A percentile compares a stretch with the other conserved stretches of the same genome.
phyloP scores from a whole-genome alignment of 768 basidiomycete species.

The Panaeolus papilionaceus region DNA sequence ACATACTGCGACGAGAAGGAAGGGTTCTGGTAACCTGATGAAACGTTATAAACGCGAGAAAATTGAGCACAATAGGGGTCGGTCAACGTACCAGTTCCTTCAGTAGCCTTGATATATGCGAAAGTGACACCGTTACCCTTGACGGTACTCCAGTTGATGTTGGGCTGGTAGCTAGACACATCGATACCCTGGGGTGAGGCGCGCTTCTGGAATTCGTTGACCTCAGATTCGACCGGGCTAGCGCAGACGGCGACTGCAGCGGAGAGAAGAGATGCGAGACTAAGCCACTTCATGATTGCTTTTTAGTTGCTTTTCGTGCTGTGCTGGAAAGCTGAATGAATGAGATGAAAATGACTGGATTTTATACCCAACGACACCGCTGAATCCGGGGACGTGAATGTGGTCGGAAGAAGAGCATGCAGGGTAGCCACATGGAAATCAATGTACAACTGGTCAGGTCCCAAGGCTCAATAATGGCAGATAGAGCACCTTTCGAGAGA shows the following conservation, averaged over 20 bases:
- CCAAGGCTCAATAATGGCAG: background rate
- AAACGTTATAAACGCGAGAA: background rate
- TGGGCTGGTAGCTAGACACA: conserved; percentile 56
- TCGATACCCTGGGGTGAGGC: conserved; percentile 58
- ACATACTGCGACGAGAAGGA: conserved; percentile 56
- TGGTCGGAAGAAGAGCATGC: background rate
- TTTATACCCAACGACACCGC: background rate
- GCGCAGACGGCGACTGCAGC: background rate
- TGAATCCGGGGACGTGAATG: background rate
- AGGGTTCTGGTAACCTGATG: conserved; percentile 45
- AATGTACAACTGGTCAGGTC: background rate
- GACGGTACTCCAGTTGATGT: conserved; percentile 58
- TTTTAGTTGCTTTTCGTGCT: conserved; percentile 11
- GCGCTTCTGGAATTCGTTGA: conserved; percentile 26
- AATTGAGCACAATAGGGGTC: background rate
- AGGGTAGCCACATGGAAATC: background rate
- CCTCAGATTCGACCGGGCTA: conserved; percentile 25
- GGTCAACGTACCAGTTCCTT: conserved; percentile 53
- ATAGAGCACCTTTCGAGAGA: background rate
- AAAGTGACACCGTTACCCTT: conserved; percentile 58
- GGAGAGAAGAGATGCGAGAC: background rate
- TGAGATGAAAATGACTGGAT: background rate
- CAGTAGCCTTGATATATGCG: conserved; percentile 73
- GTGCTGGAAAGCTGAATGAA: background rate
- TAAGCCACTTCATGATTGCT: background rate